Evolutionary conservation across 257 asterid genomes (phyloP), one percentile per base, ranked within the genome.

Genomic region (Plectranthus barbatus): DNA sequence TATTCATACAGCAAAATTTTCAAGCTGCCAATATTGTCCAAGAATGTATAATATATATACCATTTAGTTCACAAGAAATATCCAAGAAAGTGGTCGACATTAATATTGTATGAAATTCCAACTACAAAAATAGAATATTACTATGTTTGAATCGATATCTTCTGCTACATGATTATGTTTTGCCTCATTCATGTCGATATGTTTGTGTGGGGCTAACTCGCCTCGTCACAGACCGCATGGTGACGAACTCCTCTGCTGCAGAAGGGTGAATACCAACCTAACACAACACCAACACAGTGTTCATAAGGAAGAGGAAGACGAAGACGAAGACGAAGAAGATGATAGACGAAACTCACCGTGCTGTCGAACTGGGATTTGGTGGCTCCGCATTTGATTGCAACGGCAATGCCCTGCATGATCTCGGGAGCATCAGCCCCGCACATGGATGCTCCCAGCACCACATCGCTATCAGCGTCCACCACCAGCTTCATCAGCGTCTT

Each of bases 361-460:
- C 86, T 75, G 70, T 90, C 97, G 64, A 90, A 84, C 69, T 84
- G 92, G 17, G 90, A 91, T 73, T 90, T 90, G 68, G 97, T 90
- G 67, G 97, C 97, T 78, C 97, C 97, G 70, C 95, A 87, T 77
- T 84, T 90, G n/a, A 90, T 74, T 31, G 94, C 97, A 58, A 90
- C 21, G n/a, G 95, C 85, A 72, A 90, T 75, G 37, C 97, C 97
- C 94, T 89, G 80, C 51, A 17, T 50, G 46, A 89, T 89, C 78
- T 92, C 99, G 53, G 97, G 82, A 56, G 99, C 95, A 75, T 92
- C 97, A 10, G 99, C 88, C 61, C 99, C 99, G 56, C 96, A 89
- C 97, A 92, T 89, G 76, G 99, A 82, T 68, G 97, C 99, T 67
- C 97, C 99, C 51, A 92, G 74, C 76, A 92, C 97, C 75, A 83